Conservation (phyloP, 2,329 filamentous ascomycete species). For the Botrytis sinoallii region DNA sequence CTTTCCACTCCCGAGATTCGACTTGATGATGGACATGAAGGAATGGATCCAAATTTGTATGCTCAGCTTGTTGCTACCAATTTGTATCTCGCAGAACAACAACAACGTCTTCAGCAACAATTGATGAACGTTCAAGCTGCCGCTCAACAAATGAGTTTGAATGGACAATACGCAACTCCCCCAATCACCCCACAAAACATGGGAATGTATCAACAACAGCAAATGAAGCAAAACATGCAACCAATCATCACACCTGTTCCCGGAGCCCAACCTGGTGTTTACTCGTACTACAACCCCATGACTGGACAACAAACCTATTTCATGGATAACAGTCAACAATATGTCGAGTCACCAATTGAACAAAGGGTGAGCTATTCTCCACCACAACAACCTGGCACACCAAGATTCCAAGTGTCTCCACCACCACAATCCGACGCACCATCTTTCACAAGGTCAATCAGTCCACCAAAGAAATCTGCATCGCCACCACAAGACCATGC, state of each 20-base stretch:
- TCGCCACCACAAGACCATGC: conserved; percentile 67
- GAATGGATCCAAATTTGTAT: conserved; percentile 82
- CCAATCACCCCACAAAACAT: conserved; percentile 50
- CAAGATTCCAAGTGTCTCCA: conserved; percentile 79
- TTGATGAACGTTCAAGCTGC: conserved; percentile 78
- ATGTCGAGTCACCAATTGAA: conserved; percentile 40
- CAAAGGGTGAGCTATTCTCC: conserved; percentile 44
- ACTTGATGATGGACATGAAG: conserved; percentile 65
- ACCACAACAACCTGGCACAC: conserved; percentile 55
- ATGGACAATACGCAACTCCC: conserved; percentile 53
- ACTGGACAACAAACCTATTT: conserved; percentile 83
- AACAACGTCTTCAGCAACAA: conserved; percentile 93
- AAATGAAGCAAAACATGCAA: conserved; percentile 38
- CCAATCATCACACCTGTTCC: conserved; percentile 51
- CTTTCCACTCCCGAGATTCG: conserved; percentile 79
- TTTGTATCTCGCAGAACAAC: conserved; percentile 87
- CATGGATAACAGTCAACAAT: conserved; percentile 47
- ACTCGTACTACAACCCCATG: conserved; percentile 78
- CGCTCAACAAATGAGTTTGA: conserved; percentile 77
- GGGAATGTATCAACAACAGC: conserved; percentile 49
- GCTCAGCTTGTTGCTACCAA: conserved; percentile 89
- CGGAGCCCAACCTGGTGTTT: conserved; percentile 70
- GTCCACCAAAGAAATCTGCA: conserved; percentile 63
- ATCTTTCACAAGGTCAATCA: conserved; percentile 58
- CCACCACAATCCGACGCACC: conserved; percentile 59